Percentiles rank a stretch among this genome's conserved stretches.
These are phyloP conservation scores for Xylaria sp. DNA, from an alignment of 2,329 filamentous ascomycete genomes.

Conservation along the genomic window DNA sequence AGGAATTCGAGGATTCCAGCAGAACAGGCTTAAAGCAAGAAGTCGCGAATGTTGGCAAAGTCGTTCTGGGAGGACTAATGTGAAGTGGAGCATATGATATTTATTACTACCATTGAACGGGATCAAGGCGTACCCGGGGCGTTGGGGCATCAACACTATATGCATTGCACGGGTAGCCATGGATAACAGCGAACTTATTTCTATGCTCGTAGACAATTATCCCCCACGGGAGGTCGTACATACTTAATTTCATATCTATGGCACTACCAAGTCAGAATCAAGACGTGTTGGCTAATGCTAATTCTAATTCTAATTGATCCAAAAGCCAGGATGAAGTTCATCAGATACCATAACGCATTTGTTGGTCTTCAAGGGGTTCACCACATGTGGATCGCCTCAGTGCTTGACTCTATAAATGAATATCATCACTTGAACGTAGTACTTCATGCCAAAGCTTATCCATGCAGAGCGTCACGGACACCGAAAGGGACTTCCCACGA, in stretches of 20 bases:
- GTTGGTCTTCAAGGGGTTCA: constrained; percentile 52
- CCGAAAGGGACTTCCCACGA: constrained; percentile 37
- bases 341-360: constrained; percentile 58
- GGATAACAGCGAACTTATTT: neutral
- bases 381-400: constrained; percentile 66
- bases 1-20: constrained; percentile 91
- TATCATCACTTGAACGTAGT: constrained; percentile 80
- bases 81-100: constrained; percentile 40
- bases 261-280: neutral
- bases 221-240: constrained; percentile 16
- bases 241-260: constrained; percentile 1
- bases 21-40: constrained; percentile 78
- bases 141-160: neutral
- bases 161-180: neutral
- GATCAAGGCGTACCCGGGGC: neutral
- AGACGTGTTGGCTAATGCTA: too few relatives aligned
- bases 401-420: constrained; percentile 98
- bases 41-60: constrained; percentile 82
- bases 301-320: neutral
- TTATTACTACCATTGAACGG: neutral
- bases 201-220: constrained; percentile 6
- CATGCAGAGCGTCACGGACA: constrained; percentile 24
- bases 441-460: constrained; percentile 20
- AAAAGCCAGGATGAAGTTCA: constrained; percentile 38
- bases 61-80: constrained; percentile 88